Percentiles rank a stretch among this genome's conserved stretches.
Conservation (phyloP, 2,329 filamentous ascomycete genomes). For the Curvularia verruculosa region DNA sequence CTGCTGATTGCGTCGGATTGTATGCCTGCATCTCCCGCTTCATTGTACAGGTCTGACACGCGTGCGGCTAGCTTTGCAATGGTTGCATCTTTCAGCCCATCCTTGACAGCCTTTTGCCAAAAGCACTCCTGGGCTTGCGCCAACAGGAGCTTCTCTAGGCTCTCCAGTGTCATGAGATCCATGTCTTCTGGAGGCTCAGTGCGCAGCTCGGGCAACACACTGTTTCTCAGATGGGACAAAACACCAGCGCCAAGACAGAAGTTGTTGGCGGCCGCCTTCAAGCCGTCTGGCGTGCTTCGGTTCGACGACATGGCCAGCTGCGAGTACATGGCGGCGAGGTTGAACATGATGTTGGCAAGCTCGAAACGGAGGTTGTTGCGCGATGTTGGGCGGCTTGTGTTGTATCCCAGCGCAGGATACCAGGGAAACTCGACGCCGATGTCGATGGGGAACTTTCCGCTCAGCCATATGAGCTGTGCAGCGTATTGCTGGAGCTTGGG, state of each 20-base stretch:
- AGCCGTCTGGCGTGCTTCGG: constrained; percentile 76
- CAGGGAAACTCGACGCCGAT: constrained; percentile 95
- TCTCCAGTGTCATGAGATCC: constrained; percentile 86
- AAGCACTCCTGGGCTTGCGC: constrained; percentile 97
- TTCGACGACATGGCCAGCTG: constrained; percentile 86
- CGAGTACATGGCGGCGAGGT: constrained; percentile 90
- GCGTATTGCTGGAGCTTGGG: constrained; percentile 90
- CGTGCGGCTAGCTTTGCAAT: constrained; percentile 91
- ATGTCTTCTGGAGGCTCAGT: constrained; percentile 91
- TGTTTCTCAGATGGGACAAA: constrained; percentile 75
- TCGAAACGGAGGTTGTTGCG: constrained; percentile 78
- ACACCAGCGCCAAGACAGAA: constrained; percentile 88
- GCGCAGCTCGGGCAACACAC: constrained; percentile 81
- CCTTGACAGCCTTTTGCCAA: constrained; percentile 96
- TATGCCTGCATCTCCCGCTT: constrained; percentile 82
- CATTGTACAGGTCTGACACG: constrained; percentile 88
- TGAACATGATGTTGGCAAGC: constrained; percentile 90
- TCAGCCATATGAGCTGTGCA: constrained; percentile 89
- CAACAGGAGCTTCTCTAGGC: constrained; percentile 80
- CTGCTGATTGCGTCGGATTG: constrained; percentile 89
- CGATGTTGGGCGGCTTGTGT: constrained; percentile 72
- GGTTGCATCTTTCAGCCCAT: constrained; percentile 87
- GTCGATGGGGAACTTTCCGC: constrained; percentile 95
- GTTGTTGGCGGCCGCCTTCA: constrained; percentile 88
- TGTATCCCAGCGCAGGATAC: constrained; percentile 93